Evolutionary conservation across 345 rosid genomes (phyloP).

Genomic region (Euphorbia pulcherrima): DNA sequence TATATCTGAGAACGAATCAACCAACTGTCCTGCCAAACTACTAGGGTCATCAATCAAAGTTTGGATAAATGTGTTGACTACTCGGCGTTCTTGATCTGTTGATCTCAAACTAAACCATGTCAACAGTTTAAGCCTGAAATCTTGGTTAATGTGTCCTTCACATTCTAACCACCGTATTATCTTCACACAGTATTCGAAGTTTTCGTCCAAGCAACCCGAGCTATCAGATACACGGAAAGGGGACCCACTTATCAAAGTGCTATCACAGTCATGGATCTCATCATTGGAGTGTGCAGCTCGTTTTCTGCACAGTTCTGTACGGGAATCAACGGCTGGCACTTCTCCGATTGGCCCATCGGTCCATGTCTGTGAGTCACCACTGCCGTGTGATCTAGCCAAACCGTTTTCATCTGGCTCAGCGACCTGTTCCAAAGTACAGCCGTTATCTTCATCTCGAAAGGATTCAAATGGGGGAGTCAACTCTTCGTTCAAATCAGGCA

Average conservation of each 20-base stretch:
- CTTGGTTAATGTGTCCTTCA: slow-evolving; percentile 65
- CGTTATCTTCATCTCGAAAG: slow-evolving; percentile 81
- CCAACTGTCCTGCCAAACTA: slow-evolving; percentile 90
- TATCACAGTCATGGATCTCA: slow-evolving; percentile 76
- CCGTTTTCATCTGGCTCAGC: slow-evolving; percentile 59
- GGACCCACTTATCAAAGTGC: slow-evolving; percentile 67
- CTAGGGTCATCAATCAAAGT: slow-evolving; percentile 75
- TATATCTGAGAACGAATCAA: slow-evolving; percentile 71
- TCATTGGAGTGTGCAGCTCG: slow-evolving; percentile 44
- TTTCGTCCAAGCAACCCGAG: slow-evolving; percentile 64
- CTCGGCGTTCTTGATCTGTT: slow-evolving; percentile 74
- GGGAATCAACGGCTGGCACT: slow-evolving; percentile 60
- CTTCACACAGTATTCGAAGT: slow-evolving; percentile 82
- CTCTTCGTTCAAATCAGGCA: slow-evolving; percentile 92
- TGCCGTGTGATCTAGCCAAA: slow-evolving; percentile 57
- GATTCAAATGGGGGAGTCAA: slow-evolving; percentile 73
- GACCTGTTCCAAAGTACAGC: slow-evolving; percentile 52
- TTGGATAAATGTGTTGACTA: slow-evolving; percentile 82
- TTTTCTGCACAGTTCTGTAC: slow-evolving; percentile 61
- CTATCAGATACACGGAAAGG: slow-evolving; percentile 42
- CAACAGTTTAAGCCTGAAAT: slow-evolving; percentile 76
- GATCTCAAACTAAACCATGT: slow-evolving; percentile 96
- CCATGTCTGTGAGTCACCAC: slow-evolving; percentile 54
- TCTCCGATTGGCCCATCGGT: slow-evolving; percentile 38
- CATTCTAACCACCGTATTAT: slow-evolving; percentile 77